Evolutionary conservation across 2,329 filamentous ascomycete genomes (phyloP).

Genomic region (Venturia nashicola): DNA sequence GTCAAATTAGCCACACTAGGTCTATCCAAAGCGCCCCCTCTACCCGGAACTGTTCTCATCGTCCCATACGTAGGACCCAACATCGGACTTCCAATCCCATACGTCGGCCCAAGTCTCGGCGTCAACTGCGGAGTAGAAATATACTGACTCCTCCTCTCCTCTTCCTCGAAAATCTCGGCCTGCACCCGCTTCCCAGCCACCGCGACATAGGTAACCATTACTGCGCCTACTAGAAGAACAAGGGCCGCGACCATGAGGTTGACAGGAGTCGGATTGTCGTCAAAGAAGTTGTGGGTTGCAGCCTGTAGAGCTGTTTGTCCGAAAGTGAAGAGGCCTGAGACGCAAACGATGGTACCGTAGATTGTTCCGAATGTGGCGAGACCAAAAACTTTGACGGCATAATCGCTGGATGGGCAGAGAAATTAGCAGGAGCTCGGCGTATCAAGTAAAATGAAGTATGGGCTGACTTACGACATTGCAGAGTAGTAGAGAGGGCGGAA

Average conservation of each 20-base stretch:
- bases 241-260: slow-evolving; percentile 53
- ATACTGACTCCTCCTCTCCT: slow-evolving; percentile 15
- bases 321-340: slow-evolving; percentile 73
- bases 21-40: neutral
- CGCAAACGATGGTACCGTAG: slow-evolving; percentile 76
- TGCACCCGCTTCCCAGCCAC: slow-evolving; percentile 17
- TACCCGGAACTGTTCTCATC: neutral
- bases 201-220: slow-evolving; percentile 39
- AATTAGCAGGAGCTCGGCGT: neutral
- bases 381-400: slow-evolving; percentile 80
- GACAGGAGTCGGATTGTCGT: slow-evolving; percentile 61
- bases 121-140: neutral
- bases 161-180: slow-evolving; percentile 20
- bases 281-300: slow-evolving; percentile 59
- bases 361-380: slow-evolving; percentile 83
- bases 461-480: slow-evolving; percentile 48
- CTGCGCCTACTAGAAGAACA: slow-evolving; percentile 50
- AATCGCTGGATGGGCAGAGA: slow-evolving; percentile 40
- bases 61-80: slow-evolving; percentile 7
- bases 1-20: slow-evolving; percentile 4
- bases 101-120: neutral
- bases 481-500: slow-evolving; percentile 86
- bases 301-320: slow-evolving; percentile 67
- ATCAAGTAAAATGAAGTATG: neutral
- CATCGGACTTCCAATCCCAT: neutral